Percentiles rank a stretch among this genome's conserved stretches.
Conservation (phyloP, 257 asterid genomes). For the Nicotiana tabacum region DNA sequence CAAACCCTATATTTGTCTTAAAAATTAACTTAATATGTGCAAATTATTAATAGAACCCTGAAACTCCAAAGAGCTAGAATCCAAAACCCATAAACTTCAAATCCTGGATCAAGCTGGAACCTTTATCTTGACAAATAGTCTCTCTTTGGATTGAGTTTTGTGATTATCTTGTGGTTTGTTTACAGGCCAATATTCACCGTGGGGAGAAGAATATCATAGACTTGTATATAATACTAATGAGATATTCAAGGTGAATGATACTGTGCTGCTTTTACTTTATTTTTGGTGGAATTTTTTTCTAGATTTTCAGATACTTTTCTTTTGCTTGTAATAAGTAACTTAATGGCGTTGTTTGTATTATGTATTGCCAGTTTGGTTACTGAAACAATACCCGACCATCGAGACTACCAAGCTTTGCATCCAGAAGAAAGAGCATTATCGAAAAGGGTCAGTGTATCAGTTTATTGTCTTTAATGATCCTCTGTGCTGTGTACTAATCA, state of each 20-base stretch:
- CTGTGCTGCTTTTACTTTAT: no score
- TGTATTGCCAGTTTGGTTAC: slow-evolving; percentile 63
- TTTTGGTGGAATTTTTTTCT: no score
- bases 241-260: slow-evolving; percentile 65
- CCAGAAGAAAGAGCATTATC: slow-evolving; percentile 42
- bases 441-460: slow-evolving; percentile 46
- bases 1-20: no score
- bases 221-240: slow-evolving; percentile 65
- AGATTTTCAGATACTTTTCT: no score
- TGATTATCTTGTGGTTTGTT: slow-evolving; percentile 3
- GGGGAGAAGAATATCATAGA: slow-evolving; percentile 72
- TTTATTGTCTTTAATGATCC: background rate
- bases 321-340: slow-evolving; percentile 8
- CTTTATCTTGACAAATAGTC: background rate
- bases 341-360: slow-evolving; percentile 17
- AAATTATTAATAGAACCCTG: no score
- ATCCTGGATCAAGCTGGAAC: no score
- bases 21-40: no score
- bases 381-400: slow-evolving; percentile 78
- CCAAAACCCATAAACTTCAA: no score
- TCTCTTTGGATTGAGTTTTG: background rate
- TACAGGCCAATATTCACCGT: slow-evolving; percentile 71
- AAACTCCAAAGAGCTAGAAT: no score
- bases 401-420: slow-evolving; percentile 53
- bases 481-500: background rate